Percentiles rank a stretch among this genome's conserved stretches.
phyloP scores from a whole-genome alignment of 495 filamentous ascomycete genomes.

The Hypoxylon lienhwacheense region DNA sequence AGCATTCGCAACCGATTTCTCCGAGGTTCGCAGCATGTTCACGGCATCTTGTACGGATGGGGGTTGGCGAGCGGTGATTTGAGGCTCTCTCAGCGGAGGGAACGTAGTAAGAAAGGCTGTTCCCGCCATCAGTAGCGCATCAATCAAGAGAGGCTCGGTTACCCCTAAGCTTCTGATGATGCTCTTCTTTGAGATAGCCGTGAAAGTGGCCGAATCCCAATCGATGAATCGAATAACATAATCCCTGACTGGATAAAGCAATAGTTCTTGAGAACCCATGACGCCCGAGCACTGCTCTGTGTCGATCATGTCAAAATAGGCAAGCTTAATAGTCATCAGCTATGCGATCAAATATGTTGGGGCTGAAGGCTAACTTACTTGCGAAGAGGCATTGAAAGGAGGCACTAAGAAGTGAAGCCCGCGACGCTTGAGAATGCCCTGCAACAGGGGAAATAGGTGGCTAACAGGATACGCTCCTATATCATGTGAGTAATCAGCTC shows the following conservation, averaged over 20 bases:
- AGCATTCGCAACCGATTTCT: constrained; percentile 61
- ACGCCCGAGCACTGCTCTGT: constrained; percentile 73
- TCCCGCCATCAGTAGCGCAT: constrained; percentile 81
- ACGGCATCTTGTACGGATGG: constrained; percentile 67
- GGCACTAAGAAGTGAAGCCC: constrained; percentile 80
- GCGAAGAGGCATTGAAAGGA: constrained; percentile 85
- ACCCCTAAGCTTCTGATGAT: constrained; percentile 72
- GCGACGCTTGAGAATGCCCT: constrained; percentile 68
- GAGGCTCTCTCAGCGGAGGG: constrained; percentile 66
- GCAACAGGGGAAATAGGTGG: constrained; percentile 72
- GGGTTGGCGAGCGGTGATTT: constrained; percentile 50
- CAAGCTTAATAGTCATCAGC: constrained; percentile 60
- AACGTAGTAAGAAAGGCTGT: constrained; percentile 76
- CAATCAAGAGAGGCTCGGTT: constrained; percentile 72
- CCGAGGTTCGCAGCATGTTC: constrained; percentile 68
- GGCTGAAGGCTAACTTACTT: constrained; percentile 57
- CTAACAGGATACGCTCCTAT: constrained; percentile 59
- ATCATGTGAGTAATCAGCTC: constrained; percentile 29
- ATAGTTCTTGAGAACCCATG: constrained; percentile 81
- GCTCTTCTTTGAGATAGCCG: constrained; percentile 69
- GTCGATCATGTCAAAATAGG: constrained; percentile 72
- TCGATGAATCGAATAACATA: constrained; percentile 75
- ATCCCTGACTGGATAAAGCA: constrained; percentile 84
- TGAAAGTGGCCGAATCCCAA: constrained; percentile 64
- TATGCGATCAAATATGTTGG: background rate